Evolutionary conservation across 129 eudicot species (phyloP), one percentile per base, ranked within the genome.

Genomic region (Centaurea solstitialis): DNA sequence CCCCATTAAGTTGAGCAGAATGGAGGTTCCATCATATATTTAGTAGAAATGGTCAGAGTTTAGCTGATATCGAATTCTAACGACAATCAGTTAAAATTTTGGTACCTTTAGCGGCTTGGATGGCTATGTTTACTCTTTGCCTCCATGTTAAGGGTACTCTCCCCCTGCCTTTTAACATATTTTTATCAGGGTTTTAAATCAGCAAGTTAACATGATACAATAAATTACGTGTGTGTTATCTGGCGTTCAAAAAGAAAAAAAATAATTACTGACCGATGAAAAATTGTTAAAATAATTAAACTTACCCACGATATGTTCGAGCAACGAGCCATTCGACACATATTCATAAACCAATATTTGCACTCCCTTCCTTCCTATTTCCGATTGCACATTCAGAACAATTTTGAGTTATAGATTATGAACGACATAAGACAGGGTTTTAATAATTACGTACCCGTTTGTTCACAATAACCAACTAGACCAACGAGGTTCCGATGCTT

Each of bases 91-190:
- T 12, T 5, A 70, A 33, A n/a, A 45, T 53, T 53, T 53, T 0
- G 64, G 64, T 35, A 92, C 97, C 97, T 82, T 90, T 90, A 69
- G 97, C 95, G 12, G 97, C 97, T 80, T 91, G 89, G 39, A 93
- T 90, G 80, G 97, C 97, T 84, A 93, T 83, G 38, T 80, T 90
- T 43, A 88, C 89, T 82, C 97, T 88, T 69, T 93, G 91, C 85
- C 86, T 85, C 97, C 97, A 93, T 75, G 91, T 90, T 76, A 93
- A 87, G 59, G 88, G 85, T 68, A 79, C 81, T 64, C 91, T 88
- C 39, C 84, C 89, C 80, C 95, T 88, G 38, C 97, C 97, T 93
- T 43, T 73, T 65, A 50, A 83, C 62, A 72, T 38, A 28, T 33
- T 40, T 0, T 30, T 6, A 50, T 59, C n/a, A 59, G 33, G 17